Evolutionary conservation across 2,329 filamentous ascomycete genomes (phyloP).

Genomic region (Fusarium sp.): DNA sequence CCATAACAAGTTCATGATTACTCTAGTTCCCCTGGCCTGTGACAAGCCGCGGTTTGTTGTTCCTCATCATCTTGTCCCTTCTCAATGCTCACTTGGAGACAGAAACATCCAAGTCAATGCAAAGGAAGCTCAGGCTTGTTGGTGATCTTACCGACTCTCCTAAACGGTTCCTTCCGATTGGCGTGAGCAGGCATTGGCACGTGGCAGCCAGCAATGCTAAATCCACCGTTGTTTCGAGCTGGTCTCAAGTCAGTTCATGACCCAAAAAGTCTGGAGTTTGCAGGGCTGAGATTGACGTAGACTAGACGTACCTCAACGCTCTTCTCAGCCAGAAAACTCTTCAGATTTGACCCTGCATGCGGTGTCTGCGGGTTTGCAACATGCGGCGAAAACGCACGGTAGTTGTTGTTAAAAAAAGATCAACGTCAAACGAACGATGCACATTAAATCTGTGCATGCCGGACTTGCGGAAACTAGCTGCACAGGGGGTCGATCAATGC

Average conservation of each 20-base stretch:
- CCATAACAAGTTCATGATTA: neutral
- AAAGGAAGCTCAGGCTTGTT: slow-evolving; percentile 9
- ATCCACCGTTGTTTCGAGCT: slow-evolving; percentile 42
- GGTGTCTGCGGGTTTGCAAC: slow-evolving; percentile 19
- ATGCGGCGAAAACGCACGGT: slow-evolving; percentile 9
- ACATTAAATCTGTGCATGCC: slow-evolving; percentile 25
- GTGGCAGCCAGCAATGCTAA: slow-evolving; percentile 43
- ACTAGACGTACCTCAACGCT: slow-evolving; percentile 8
- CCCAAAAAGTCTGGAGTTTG: slow-evolving; percentile 9
- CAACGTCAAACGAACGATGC: slow-evolving; percentile 15
- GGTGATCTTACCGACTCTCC: slow-evolving; percentile 8
- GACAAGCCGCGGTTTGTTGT: neutral
- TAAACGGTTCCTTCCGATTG: slow-evolving; percentile 38
- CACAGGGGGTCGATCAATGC: slow-evolving; percentile 7
- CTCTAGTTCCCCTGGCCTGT: neutral
- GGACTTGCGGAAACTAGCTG: slow-evolving; percentile 18
- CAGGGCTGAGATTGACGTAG: slow-evolving; percentile 29
- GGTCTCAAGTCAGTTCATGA: slow-evolving; percentile 45
- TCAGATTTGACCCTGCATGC: slow-evolving; percentile 16
- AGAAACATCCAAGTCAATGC: neutral
- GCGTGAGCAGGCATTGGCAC: slow-evolving; percentile 38
- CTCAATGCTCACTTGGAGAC: neutral
- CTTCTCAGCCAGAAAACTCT: slow-evolving; percentile 3
- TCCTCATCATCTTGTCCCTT: neutral
- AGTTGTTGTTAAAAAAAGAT: slow-evolving; percentile 6